Base-by-base conservation (phyloP, 768 basidiomycete species). In the Rhodotorula sphaerocarpa region DNA sequence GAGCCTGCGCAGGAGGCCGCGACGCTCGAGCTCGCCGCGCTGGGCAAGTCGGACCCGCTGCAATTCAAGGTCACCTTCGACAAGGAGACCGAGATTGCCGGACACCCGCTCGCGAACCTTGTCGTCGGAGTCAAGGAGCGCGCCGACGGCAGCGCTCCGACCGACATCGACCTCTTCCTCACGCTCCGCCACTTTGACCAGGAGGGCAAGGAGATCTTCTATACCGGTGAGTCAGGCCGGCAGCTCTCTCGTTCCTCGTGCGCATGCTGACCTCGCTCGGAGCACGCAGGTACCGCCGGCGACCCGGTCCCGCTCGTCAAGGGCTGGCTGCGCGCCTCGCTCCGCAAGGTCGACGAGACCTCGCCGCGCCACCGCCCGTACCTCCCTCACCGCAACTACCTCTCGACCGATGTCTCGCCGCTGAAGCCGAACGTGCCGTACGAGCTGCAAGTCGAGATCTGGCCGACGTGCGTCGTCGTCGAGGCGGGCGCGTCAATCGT, bases 401-500 rank as follows among this genome's bases (percentile, higher is more conserved):
- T 33, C n/a, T 55, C 42, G 1, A 65, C 58, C n/a, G 70, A 71
- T 43, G 66, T 67, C 20, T 36, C 45, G 10, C 61, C 36, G 58
- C 61, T 72, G 42, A 41, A 69, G 47, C 59, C 68, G 1, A 56
- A 63, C 9, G 36, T 53, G 41, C 52, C 30, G 21, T 70, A 71
- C 62, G 52, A 52, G 16, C 28, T 70, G 43, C 50, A 64, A 34
- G 69, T 73, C 50, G 73, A 73, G 59, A 50, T 73, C 31, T 73
- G 73, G 73, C 73, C 73, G 34, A 73, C 72, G 15, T 57, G 55
- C 33, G 61, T 66, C 25, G 69, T 73, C 30, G 58, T 73, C 23
- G 41, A 52, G 20, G 25, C 44, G 3, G 73, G 73, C 20, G 53
- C 57, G 3, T 58, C 60, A 18, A 57, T 73, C 45, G 65, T 68